Evolutionary conservation across 2,329 filamentous ascomycete species (phyloP).

Genomic region (Pyrenophora teres): DNA sequence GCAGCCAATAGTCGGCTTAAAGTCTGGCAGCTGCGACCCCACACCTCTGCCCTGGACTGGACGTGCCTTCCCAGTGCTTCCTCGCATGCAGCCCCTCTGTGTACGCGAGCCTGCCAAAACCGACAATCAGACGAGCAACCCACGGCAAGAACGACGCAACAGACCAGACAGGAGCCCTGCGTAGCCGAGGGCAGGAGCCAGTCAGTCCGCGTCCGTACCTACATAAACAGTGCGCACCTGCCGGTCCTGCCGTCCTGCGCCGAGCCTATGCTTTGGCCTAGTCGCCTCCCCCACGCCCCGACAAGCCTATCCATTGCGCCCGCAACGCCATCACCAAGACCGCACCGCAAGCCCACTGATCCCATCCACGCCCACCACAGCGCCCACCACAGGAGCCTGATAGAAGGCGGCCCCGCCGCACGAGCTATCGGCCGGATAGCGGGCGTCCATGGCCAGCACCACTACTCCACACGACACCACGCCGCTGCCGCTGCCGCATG

Average conservation of each 20-base stretch:
- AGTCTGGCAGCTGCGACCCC: constrained; percentile 15
- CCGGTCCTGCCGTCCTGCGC: background rate
- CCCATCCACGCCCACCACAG: constrained; percentile 6
- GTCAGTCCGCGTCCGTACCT: constrained; percentile 2
- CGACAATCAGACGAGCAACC: background rate
- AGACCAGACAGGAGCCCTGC: constrained; percentile 1
- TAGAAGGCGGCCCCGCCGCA: constrained; percentile 12
- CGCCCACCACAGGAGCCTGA: constrained; percentile 5
- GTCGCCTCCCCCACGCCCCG: constrained; percentile 12
- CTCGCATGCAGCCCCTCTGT: constrained; percentile 16
- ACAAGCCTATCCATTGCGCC: constrained; percentile 18
- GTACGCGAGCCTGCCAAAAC: background rate
- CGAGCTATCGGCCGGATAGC: constrained; percentile 18
- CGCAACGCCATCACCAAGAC: constrained; percentile 20
- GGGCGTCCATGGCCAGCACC: constrained; percentile 36
- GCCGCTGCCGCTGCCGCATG: constrained; percentile 14
- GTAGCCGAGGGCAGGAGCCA: background rate
- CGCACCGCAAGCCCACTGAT: background rate
- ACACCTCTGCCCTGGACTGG: constrained; percentile 2
- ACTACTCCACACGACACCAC: constrained; percentile 20
- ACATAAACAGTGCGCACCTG: constrained; percentile 13
- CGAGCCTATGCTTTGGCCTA: constrained; percentile 16
- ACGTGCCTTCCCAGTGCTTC: constrained; percentile 5
- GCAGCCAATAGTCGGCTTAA: constrained; percentile 15
- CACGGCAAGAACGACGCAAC: background rate